Base-by-base conservation (phyloP, 768 basidiomycete species). In the Lactarius vividus region DNA sequence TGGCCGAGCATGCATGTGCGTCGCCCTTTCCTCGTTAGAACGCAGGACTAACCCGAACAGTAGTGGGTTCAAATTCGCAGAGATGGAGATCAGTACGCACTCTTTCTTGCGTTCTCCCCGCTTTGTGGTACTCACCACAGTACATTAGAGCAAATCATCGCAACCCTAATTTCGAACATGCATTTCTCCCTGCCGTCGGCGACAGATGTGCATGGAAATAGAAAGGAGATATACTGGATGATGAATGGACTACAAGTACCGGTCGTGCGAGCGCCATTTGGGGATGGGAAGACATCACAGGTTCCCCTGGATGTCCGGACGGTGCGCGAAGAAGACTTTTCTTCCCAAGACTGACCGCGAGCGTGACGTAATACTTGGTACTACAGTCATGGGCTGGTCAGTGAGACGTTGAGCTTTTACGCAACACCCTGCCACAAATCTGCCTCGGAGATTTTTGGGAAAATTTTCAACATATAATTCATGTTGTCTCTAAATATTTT, bases 151-250 rank as follows among this genome's bases (percentile, higher is more conserved):
- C 79, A 79, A 73, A 71, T 79, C 20, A 42, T 78, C 53, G 65
- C 74, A 10, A 77, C 78, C 7, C 72, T 80, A 11, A 40, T 79
- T 11, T 73, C 75, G 16, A 73, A 66, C 7, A 69, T 79, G 58
- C 75, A 77, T 68, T 79, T 80, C 42, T 72, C 77, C 3, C 62
- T 77, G 1, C 75, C 78, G 3, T 70, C 72, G 4, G 69, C 62
- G 23, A 63, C 69, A 5, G 76, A 78, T 62, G 70, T 60, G 29
- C 52, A 72, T 33, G 77, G 78, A 33, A 65, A 70, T 31, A 23
- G 70, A 54, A 79, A 79, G 70, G 74, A 78, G 63, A 70, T 79
- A 29, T 74, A 75, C 56, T 79, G 78, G 79, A 75, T 72, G 67
- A 71, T 74, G 49, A 72, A 76, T 64, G 75, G 72, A 20, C 67